Conservation (phyloP, 768 basidiomycete species). For the Lentinula edodes region DNA sequence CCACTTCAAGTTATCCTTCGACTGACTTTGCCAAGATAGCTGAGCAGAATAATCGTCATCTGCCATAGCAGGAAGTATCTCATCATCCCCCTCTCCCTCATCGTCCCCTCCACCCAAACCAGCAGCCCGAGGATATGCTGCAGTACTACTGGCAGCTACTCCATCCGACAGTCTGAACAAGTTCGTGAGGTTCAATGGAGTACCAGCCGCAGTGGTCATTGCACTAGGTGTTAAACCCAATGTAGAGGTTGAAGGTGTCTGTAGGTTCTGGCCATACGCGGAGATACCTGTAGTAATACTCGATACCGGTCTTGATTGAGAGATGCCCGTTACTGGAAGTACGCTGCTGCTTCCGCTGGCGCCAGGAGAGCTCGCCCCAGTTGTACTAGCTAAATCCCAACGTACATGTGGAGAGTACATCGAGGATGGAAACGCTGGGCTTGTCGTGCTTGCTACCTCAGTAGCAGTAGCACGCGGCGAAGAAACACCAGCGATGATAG, state of each 20-base stretch:
- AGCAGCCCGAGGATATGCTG: conserved; percentile 9
- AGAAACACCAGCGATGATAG: conserved; percentile 13
- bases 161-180: conserved; percentile 1
- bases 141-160: not conserved
- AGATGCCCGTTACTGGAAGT: conserved; percentile 8
- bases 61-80: conserved; percentile 78
- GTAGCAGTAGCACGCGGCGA: conserved; percentile 24
- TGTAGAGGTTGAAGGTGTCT: not conserved
- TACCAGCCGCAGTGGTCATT: not conserved
- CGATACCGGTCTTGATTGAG: conserved; percentile 1
- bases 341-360: conserved; percentile 1
- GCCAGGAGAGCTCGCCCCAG: not conserved
- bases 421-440: conserved; percentile 10
- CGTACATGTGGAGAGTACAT: conserved; percentile 32
- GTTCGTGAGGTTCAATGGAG: not conserved
- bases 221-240: not conserved
- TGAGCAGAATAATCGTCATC: conserved; percentile 88
- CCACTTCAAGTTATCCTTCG: conserved; percentile 83
- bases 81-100: conserved; percentile 74
- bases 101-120: conserved; percentile 26
- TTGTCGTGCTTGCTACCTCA: conserved; percentile 15
- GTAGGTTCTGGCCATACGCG: not conserved
- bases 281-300: conserved; percentile 1
- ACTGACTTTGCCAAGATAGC: conserved; percentile 78
- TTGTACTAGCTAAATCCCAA: conserved; percentile 24